Evolutionary conservation across 805 yeast genomes (phyloP), one percentile per base, ranked within the genome.

Genomic region (Starmerella apis): DNA sequence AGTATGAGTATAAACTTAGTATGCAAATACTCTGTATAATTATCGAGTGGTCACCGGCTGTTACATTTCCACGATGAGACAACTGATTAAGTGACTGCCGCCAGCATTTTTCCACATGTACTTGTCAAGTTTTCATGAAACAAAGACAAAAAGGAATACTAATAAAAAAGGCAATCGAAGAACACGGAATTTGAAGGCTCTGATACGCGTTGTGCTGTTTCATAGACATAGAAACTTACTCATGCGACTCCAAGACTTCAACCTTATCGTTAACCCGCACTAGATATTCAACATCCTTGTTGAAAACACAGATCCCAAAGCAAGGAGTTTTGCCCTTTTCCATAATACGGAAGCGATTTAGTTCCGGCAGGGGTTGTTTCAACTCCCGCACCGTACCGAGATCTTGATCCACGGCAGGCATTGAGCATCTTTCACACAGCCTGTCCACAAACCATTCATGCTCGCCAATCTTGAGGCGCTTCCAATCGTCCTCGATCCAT

Each of bases 401-500:
- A 23, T 47, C 52, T 13, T 55, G 51, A 31, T 65, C 59, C 24
- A 66, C 61, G 1, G 65, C 62, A 3, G 69, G 63, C 36, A 65
- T 61, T 3, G 59, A 56, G 55, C 69, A 66, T 14, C 69, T 58
- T 10, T 58, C 58, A 46, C 60, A 55, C 19, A 59, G 57, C 22
- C 59, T 52, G 18, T 62, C 55, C 2, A 65, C 61, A 24, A 47
- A 45, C 62, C 62, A 63, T 14, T 39, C 49, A 44, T 62, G 58
- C 16, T 44, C 55, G 14, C 56, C 59, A 20, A 64, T 52, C 19
- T 36, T 22, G 22, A 65, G 42, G 16, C 35, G 30, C n/a, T 54
- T 50, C 67, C 67, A 66, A 45, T 59, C 63, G 44, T 66, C 68
- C 39, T 64, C 69, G 24, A 56, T 61, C 59, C 60, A 66, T 13